Percentiles rank a stretch among this genome's conserved stretches.
Evolutionary conservation across 2,329 filamentous ascomycete genomes (phyloP).

Genomic region (Phoma herbarum): DNA sequence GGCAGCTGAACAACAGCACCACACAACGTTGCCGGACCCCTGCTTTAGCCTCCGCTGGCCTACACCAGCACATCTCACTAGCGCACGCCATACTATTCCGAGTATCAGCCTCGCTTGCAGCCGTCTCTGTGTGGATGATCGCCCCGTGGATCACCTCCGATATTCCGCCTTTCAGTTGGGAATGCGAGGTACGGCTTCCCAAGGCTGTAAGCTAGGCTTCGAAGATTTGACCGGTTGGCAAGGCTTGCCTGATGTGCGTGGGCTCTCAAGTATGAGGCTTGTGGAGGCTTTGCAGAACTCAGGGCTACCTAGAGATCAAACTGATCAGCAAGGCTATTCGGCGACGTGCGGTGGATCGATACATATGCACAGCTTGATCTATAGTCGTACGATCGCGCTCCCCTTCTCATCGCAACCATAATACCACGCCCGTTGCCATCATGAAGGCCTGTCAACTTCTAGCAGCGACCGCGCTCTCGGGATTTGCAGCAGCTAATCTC

Average conservation of each 20-base stretch:
- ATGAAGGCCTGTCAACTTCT: not conserved
- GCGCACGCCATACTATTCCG: not conserved
- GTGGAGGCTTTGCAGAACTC: not conserved
- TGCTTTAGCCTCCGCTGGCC: not conserved
- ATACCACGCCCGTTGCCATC: not conserved
- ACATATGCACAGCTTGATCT: slow-evolving; percentile 1
- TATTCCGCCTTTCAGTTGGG: slow-evolving; percentile 6
- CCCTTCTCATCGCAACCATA: not conserved
- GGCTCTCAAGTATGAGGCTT: not conserved
- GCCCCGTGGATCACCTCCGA: slow-evolving; percentile 8
- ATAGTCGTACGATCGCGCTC: no score
- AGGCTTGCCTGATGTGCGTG: not conserved
- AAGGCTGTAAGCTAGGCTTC: slow-evolving; percentile 5
- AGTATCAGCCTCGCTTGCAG: slow-evolving; percentile 1
- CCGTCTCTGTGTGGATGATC: slow-evolving; percentile 5
- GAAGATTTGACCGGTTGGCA: slow-evolving; percentile 1
- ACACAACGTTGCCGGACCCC: not conserved
- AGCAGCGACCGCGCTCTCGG: not conserved
- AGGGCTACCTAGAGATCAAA: not conserved
- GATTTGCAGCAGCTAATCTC: not conserved
- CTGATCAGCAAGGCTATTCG: not conserved
- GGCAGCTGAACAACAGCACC: slow-evolving; percentile 9
- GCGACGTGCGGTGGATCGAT: not conserved
- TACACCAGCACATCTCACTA: not conserved
- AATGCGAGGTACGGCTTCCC: slow-evolving; percentile 12